phyloP scores from a whole-genome alignment of 2,329 filamentous ascomycete genomes.

The Fusarium veterinarium region DNA sequence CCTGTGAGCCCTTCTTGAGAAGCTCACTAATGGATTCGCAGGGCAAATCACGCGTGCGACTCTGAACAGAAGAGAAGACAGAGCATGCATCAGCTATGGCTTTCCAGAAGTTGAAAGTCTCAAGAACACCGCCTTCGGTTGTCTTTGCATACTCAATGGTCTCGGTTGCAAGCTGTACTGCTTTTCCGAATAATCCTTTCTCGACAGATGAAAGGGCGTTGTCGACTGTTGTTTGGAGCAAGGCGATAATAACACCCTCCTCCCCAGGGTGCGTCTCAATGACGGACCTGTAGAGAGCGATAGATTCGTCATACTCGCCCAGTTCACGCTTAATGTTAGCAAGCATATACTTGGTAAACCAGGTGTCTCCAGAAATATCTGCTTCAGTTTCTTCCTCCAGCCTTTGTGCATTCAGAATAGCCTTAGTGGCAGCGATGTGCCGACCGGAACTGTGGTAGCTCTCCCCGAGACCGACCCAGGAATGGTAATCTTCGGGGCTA shows the following conservation, averaged over 20 bases:
- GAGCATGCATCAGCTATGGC: conserved; percentile 88
- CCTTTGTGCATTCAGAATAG: conserved; percentile 85
- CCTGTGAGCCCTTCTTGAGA: conserved; percentile 64
- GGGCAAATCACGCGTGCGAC: conserved; percentile 73
- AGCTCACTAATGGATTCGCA: conserved; percentile 66
- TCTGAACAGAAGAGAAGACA: conserved; percentile 83
- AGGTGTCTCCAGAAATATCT: conserved; percentile 73
- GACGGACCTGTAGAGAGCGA: conserved; percentile 80
- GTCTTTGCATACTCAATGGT: conserved; percentile 75
- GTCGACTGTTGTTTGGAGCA: conserved; percentile 90
- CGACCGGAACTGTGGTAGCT: conserved; percentile 95
- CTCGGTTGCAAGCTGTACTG: conserved; percentile 75
- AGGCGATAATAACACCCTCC: conserved; percentile 86
- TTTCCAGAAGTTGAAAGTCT: conserved; percentile 96
- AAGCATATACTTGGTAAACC: conserved; percentile 98
- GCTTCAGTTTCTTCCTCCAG: conserved; percentile 71
- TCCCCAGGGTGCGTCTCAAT: conserved; percentile 76
- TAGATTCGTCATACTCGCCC: conserved; percentile 88
- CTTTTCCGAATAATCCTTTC: conserved; percentile 87
- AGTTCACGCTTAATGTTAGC: conserved; percentile 94
- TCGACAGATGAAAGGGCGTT: conserved; percentile 81
- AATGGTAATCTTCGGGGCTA: conserved; percentile 88
- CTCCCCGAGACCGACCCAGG: conserved; percentile 96
- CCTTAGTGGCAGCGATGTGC: conserved; percentile 93
- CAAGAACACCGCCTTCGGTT: conserved; percentile 69